A percentile compares a stretch with the other conserved stretches of the same genome.
These are phyloP conservation scores for Cordyceps fumosorosea DNA, from an alignment of 2,329 filamentous ascomycete genomes.

Conservation along the genomic window DNA sequence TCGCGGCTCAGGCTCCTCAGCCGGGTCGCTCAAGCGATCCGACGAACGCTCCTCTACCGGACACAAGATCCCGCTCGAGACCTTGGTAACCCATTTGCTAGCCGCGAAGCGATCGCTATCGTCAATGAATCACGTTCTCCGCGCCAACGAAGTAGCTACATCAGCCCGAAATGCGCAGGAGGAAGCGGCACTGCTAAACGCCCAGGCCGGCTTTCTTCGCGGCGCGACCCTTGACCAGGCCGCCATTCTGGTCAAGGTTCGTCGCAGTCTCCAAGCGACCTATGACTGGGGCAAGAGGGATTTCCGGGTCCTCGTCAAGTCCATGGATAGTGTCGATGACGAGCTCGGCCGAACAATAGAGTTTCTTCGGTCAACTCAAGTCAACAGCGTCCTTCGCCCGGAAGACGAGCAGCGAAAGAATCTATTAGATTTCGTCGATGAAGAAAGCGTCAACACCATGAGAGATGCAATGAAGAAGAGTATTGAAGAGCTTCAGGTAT, in stretches of 20 bases:
- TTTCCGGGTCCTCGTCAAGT: constrained; percentile 54
- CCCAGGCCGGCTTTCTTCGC: constrained; percentile 62
- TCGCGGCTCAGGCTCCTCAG: constrained; percentile 31
- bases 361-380: constrained; percentile 55
- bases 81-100: constrained; percentile 76
- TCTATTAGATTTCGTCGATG: constrained; percentile 71
- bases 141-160: constrained; percentile 79
- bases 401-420: constrained; percentile 51
- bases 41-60: constrained; percentile 11
- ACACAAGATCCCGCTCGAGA: constrained; percentile 51
- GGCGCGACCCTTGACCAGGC: constrained; percentile 53
- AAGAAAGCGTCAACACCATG: constrained; percentile 59
- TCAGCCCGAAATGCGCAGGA: constrained; percentile 69
- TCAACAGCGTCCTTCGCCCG: constrained; percentile 58
- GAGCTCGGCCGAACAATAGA: constrained; percentile 61
- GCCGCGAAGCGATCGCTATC: constrained; percentile 82
- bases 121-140: constrained; percentile 74
- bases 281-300: constrained; percentile 54
- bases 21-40: constrained; percentile 23
- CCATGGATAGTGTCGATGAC: constrained; percentile 60
- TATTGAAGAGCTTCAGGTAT: constrained; percentile 63
- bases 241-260: constrained; percentile 44
- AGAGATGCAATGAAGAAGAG: constrained; percentile 61
- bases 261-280: constrained; percentile 44
- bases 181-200: constrained; percentile 66